Evolutionary conservation across 805 yeast species (phyloP), one percentile per base, ranked within the genome.

Genomic region (Wickerhamomyces rabaulensis): DNA sequence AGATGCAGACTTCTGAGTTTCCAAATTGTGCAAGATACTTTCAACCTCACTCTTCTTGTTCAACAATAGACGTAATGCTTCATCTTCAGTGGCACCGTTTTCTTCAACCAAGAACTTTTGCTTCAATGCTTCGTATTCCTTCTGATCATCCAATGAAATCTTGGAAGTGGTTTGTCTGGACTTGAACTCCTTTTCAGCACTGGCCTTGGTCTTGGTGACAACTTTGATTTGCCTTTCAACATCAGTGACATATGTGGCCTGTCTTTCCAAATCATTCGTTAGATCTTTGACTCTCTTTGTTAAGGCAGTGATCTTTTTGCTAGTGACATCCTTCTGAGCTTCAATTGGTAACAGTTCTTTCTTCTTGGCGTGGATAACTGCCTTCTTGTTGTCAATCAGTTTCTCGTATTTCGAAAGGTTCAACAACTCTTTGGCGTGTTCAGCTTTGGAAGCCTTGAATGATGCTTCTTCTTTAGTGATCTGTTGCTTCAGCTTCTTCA

Each of bases 291-390:
- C 66, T 58, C 82, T 78, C 33, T 67, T 68, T 42, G 71, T 72
- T 40, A 73, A 68, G 33, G 73, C 73, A 7, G 58, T 56, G 2
- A 80, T 65, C 51, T 80, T 82, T 42, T 71, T 71, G 10, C 60
- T 53, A 0, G 77, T 55, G 9, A 83, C 70, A 10, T 69, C 69
- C 45, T 75, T 74, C 50, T 79, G 80, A 8, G 88, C 77, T 27
- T 73, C 74, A 5, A 84, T 60, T 1, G 95, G 95, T 25, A 85
- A 71, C 43, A 86, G 54, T 7, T 74, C 73, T 43, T 73, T 73
- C 23, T 69, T 65, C 33, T 69, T 49, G 7, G 64, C 61, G 37
- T 79, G 83, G 16, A 76, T 61, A n/a, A 66, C 63, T 3, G 58
- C 52, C n/a, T 63, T 59, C 41, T 69, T 65, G n/a, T 62, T 60